A percentile compares a stretch with the other conserved stretches of the same genome.
Conservation (phyloP, 2,329 filamentous ascomycete genomes). For the Paraconiothyrium brasiliense region DNA sequence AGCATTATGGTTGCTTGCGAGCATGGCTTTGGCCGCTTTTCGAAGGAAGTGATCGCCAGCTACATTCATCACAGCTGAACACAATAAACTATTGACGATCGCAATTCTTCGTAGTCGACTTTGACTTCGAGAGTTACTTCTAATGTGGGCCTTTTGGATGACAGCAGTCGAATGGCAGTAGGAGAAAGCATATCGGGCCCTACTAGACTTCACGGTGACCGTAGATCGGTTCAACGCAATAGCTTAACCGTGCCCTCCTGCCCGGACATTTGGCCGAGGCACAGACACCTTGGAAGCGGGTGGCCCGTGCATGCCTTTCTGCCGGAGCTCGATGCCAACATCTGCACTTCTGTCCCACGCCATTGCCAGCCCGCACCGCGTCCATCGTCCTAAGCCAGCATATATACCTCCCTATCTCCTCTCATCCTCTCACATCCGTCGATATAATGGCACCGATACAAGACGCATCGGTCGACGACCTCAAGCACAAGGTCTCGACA, state of each 20-base stretch:
- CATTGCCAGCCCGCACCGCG: slow-evolving; percentile 27
- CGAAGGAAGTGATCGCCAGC: not conserved
- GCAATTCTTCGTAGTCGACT: not conserved
- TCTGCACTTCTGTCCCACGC: slow-evolving; percentile 20
- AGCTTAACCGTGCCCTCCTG: not conserved
- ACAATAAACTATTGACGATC: not conserved
- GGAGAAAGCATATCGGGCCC: not conserved
- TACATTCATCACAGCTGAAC: not conserved
- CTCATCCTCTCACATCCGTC: slow-evolving; percentile 26
- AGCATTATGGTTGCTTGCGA: not conserved
- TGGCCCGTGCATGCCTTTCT: slow-evolving; percentile 16
- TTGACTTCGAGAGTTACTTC: not conserved
- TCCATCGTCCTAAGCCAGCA: slow-evolving; percentile 20
- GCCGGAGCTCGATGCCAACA: slow-evolving; percentile 16
- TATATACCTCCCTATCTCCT: slow-evolving; percentile 17
- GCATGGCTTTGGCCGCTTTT: slow-evolving; percentile 7
- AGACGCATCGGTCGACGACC: slow-evolving; percentile 79
- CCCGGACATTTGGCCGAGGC: slow-evolving; percentile 9
- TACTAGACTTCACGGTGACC: not conserved
- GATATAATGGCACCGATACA: slow-evolving; percentile 83
- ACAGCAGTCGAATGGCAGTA: not conserved
- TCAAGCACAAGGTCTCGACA: slow-evolving; percentile 83
- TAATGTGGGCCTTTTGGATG: not conserved
- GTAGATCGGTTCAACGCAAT: not conserved
- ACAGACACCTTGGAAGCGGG: slow-evolving; percentile 8